Percentiles rank a stretch among this genome's conserved stretches.
These are phyloP conservation scores for Fistulifera pelliculosa DNA, from an alignment of 108 stramenopile species.

Conservation along the genomic window DNA sequence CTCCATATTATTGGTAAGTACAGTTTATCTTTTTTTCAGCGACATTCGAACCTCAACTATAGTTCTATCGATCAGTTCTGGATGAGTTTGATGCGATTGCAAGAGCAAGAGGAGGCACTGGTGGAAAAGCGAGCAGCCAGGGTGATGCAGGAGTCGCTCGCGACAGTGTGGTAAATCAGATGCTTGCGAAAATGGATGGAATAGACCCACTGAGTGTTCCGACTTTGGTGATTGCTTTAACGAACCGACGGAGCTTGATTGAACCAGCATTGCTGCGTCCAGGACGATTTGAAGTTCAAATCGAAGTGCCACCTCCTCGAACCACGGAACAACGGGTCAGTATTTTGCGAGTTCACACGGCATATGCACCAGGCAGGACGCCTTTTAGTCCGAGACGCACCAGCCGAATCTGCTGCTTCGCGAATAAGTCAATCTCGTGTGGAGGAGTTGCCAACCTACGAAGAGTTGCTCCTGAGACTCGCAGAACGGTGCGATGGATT, in stretches of 20 bases:
- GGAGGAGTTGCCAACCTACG: conserved; percentile 31
- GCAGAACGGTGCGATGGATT: conserved; percentile 63
- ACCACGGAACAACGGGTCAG: conserved; percentile 58
- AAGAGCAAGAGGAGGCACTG: conserved; percentile 32
- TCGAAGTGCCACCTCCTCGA: conserved; percentile 75
- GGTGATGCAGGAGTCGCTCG: conserved; percentile 89
- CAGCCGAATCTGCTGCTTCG: conserved; percentile 43
- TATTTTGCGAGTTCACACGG: conserved; percentile 73
- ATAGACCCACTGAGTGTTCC: conserved; percentile 76
- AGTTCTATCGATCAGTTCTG: conserved; percentile 40
- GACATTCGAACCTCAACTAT: no score
- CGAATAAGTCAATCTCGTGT: neutral
- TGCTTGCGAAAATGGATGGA: conserved; percentile 94
- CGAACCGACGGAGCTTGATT: conserved; percentile 86
- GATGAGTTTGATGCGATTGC: conserved; percentile 96
- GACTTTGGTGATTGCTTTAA: conserved; percentile 87
- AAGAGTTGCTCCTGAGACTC: conserved; percentile 45
- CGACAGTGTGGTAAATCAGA: conserved; percentile 88
- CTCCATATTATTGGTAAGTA: conserved; percentile 13
- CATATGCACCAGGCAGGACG: conserved; percentile 69
- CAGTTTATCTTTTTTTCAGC: no score
- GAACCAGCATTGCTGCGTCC: conserved; percentile 76
- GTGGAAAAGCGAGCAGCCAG: conserved; percentile 34
- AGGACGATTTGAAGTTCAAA: conserved; percentile 84
- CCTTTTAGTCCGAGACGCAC: conserved; percentile 62